Evolutionary conservation across 2,329 filamentous ascomycete species (phyloP).

Genomic region (Diplodia scrobiculata): DNA sequence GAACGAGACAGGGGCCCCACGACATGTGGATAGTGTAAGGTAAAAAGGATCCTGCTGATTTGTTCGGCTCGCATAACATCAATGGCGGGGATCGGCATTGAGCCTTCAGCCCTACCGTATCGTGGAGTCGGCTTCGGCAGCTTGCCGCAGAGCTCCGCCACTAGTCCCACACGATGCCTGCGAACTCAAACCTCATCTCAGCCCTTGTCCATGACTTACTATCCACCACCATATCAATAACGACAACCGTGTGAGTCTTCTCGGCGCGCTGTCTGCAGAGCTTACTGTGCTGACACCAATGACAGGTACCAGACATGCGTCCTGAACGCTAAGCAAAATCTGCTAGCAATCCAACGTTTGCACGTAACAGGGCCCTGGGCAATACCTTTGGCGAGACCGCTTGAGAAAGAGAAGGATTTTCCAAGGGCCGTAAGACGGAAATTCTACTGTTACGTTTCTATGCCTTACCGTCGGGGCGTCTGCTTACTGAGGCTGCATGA

Average conservation of each 20-base stretch:
- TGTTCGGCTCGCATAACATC: not conserved
- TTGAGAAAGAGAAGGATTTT: too few species aligned
- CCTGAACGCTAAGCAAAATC: too few species aligned
- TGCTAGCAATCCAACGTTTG: too few species aligned
- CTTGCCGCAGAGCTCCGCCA: constrained; percentile 1
- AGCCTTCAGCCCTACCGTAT: constrained; percentile 14
- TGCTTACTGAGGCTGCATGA: too few species aligned
- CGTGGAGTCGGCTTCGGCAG: not conserved
- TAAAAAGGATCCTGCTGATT: not conserved
- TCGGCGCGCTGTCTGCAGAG: too few species aligned
- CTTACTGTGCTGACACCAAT: too few species aligned
- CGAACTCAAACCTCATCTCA: constrained; percentile 7
- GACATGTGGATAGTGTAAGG: not conserved
- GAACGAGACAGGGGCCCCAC: not conserved
- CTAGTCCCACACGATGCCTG: constrained; percentile 6
- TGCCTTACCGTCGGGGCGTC: too few species aligned
- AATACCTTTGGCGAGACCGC: too few species aligned
- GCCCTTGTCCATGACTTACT: not conserved
- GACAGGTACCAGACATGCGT: too few species aligned
- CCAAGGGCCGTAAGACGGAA: too few species aligned
- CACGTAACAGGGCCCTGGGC: too few species aligned
- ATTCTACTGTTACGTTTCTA: too few species aligned
- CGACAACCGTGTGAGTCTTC: not conserved
- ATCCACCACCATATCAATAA: not conserved
- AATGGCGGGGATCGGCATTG: not conserved